Evolutionary conservation across 139 green algal species (phyloP).

Genomic region (Astrephomene gubernaculifera): DNA sequence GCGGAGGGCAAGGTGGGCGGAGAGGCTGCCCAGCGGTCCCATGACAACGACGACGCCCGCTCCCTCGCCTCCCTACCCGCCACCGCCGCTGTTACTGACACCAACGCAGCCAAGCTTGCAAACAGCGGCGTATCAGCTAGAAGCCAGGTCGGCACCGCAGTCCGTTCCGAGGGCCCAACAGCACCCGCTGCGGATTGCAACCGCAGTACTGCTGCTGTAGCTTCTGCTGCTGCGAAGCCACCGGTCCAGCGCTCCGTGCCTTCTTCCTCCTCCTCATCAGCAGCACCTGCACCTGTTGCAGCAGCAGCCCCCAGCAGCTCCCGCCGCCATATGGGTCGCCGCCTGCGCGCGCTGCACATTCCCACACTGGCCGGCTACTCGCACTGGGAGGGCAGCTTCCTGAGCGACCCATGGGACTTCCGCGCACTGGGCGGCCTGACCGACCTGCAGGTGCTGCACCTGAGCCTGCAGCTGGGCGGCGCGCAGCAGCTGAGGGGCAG

Average conservation of each 20-base stretch:
- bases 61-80: no score
- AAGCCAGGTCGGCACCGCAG: no score
- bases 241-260: neutral
- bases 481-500: neutral
- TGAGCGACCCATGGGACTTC: neutral
- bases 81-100: no score
- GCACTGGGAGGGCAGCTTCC: slow-evolving; percentile 44
- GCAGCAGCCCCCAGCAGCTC: neutral
- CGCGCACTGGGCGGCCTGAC: neutral
- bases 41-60: neutral
- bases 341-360: slow-evolving; percentile 14
- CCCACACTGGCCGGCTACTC: slow-evolving; percentile 28
- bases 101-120: no score
- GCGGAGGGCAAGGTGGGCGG: neutral
- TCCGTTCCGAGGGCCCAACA: no score
- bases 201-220: neutral
- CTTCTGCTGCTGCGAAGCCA: neutral
- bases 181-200: no score
- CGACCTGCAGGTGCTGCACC: neutral
- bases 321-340: neutral
- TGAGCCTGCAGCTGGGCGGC: neutral
- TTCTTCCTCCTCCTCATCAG: neutral
- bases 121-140: no score
- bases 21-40: neutral
- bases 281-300: no score